These are phyloP conservation scores for Seminavis robusta DNA, from an alignment of 108 stramenopile species.

Conservation along the genomic window DNA sequence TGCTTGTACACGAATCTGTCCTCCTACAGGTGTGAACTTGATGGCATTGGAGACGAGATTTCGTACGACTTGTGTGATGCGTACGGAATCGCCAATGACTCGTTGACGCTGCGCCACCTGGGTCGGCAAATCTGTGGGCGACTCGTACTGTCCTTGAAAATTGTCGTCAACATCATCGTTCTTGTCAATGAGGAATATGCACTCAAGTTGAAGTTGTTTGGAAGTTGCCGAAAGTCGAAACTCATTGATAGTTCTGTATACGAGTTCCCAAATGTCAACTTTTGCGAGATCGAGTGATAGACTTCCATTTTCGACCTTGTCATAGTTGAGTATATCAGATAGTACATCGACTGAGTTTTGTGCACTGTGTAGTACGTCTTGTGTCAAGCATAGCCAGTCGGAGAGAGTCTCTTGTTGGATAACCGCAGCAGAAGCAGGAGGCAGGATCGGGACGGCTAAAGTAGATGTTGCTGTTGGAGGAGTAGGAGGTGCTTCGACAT, in stretches of 20 bases:
- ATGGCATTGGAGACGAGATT: conserved; percentile 22
- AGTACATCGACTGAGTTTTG: conserved; percentile 38
- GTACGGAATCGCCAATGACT: conserved; percentile 15
- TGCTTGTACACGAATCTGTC: no score
- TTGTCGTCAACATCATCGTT: background rate
- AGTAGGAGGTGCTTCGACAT: no score
- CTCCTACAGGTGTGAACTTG: conserved; percentile 20
- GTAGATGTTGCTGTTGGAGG: no score
- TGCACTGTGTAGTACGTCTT: conserved; percentile 22
- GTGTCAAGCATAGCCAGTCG: conserved; percentile 11
- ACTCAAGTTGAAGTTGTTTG: conserved; percentile 12
- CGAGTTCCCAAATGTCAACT: conserved; percentile 13
- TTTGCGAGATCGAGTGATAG: conserved; percentile 24
- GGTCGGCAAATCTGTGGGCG: background rate
- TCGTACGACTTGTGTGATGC: conserved; percentile 20
- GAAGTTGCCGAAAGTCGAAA: conserved; percentile 22
- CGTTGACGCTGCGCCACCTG: background rate
- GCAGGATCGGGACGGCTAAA: no score
- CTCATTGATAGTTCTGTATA: conserved; percentile 12
- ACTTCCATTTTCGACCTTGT: conserved; percentile 35
- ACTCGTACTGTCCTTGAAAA: background rate
- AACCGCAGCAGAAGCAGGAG: conserved; percentile 7
- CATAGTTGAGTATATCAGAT: conserved; percentile 44
- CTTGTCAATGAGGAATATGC: background rate
- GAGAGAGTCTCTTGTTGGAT: background rate